Evolutionary conservation across 1,284 basidiomycete species (phyloP), one percentile per base, ranked within the genome.

Genomic region (Sporisorium scitamineum): DNA sequence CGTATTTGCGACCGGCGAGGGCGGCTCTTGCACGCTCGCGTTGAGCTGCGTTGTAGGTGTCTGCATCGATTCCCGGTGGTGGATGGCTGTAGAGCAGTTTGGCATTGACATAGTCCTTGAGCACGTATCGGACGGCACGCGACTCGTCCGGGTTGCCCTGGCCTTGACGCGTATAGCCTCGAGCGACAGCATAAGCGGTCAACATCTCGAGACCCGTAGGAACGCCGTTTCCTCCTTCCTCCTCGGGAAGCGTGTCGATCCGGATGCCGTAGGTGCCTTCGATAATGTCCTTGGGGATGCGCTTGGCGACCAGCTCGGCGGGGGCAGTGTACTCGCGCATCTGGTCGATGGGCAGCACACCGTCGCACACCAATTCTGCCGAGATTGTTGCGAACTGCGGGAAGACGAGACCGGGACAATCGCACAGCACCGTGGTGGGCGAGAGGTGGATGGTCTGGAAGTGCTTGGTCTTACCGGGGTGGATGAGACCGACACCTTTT

Each of bases 81-180:
- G 89, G 91, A 72, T 96, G 93, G 75, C 93, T 93, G 86, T 90
- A 98, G 9, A 99, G 88, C 0, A 99, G 89, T 80, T 94, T 94
- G 39, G 94, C 97, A 79, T 93, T 95, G 72, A 99, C 94, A 82
- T 97, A 99, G 87, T 99, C 97, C 86, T 99, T 99, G 62, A 99
- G 89, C 60, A 99, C 89, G 83, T 93, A 93, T 66, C 97, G 91
- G 14, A 96, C 94, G 0, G 96, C 92, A 58, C 95, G 91, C 24
- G 95, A 94, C 85, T 97, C 95, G 84, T 99, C 97, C 2, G 97
- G 95, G 86, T 96, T 97, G 55, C 97, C 97, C 87, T 96, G 94
- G 1, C 96, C 95, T 11, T 95, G 91, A 52, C 96, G 91, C 78
- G 92, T 93, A 86, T 93, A 96, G 27, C 97, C 97, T 79, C 96